phyloP scores from a whole-genome alignment of 768 basidiomycete genomes.

The Hirschioporus abietinus region DNA sequence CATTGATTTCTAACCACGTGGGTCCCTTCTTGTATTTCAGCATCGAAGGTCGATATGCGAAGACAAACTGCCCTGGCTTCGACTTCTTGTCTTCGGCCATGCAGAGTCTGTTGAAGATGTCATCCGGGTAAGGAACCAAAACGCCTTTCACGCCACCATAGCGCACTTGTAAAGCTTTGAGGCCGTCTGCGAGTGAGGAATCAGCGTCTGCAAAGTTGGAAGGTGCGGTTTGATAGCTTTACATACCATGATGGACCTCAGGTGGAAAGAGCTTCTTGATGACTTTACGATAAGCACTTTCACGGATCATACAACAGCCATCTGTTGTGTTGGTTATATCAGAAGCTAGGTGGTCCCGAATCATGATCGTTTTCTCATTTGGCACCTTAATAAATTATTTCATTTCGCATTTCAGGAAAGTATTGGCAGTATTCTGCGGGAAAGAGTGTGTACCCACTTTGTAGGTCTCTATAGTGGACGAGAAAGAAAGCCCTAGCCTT shows the following conservation, averaged over 20 bases:
- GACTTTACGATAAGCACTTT: constrained; percentile 15
- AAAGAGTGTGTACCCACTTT: constrained; percentile 9
- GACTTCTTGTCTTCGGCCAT: constrained; percentile 12
- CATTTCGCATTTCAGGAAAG: not conserved
- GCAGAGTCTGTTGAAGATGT: constrained; percentile 12
- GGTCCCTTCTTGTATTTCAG: constrained; percentile 18
- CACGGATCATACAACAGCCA: constrained; percentile 21
- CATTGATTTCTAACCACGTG: constrained; percentile 14
- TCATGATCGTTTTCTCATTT: constrained; percentile 7
- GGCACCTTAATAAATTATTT: constrained; percentile 10
- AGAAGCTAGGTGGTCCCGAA: constrained; percentile 14
- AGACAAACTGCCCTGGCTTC: not conserved
- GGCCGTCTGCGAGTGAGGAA: not conserved
- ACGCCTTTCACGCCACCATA: constrained; percentile 20
- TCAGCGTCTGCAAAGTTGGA: constrained; percentile 8
- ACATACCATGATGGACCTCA: constrained; percentile 14
- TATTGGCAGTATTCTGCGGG: not conserved
- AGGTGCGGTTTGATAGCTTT: not conserved
- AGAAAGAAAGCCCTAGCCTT: constrained; percentile 21
- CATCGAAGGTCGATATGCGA: constrained; percentile 19
- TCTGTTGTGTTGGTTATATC: constrained; percentile 21
- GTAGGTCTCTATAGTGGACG: constrained; percentile 14
- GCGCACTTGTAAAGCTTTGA: constrained; percentile 12
- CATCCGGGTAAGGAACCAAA: constrained; percentile 15
- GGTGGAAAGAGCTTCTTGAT: constrained; percentile 6